Conservation (phyloP, 164 flowering plant genomes). For the Umbellularia californica region DNA sequence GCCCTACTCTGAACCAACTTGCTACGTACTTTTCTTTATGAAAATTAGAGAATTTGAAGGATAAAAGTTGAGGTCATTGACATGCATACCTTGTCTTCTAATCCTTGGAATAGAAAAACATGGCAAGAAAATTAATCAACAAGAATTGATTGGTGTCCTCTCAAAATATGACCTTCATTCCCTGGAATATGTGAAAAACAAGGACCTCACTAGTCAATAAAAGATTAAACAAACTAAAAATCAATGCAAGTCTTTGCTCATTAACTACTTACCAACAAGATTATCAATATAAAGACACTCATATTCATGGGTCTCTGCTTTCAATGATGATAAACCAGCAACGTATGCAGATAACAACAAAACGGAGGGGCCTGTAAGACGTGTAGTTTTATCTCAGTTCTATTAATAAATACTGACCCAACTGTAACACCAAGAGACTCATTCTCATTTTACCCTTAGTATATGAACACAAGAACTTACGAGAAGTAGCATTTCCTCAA, state of each 20-base stretch:
- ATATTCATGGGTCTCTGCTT: constrained; percentile 75
- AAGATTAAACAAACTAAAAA: background rate
- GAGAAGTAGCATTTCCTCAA: constrained; percentile 68
- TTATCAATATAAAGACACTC: constrained; percentile 79
- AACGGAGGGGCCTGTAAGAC: background rate
- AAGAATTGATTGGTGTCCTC: constrained; percentile 81
- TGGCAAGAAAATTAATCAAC: constrained; percentile 91
- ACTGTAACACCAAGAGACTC: too few species aligned
- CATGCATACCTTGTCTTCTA: constrained; percentile 82
- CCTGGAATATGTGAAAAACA: constrained; percentile 42
- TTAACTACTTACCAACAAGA: constrained; percentile 63
- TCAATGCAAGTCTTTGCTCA: background rate
- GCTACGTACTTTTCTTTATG: too few species aligned
- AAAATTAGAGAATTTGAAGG: too few species aligned
- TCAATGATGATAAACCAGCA: constrained; percentile 65
- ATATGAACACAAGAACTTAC: constrained; percentile 29
- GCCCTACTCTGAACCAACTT: too few species aligned
- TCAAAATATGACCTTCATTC: constrained; percentile 56
- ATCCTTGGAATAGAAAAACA: constrained; percentile 84
- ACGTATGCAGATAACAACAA: constrained; percentile 36
- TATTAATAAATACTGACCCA: too few species aligned
- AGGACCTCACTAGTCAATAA: background rate
- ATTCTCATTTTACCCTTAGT: too few species aligned
- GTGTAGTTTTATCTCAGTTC: too few species aligned
- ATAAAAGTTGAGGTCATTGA: background rate